These are phyloP conservation scores for Komagataea norvegica DNA, from an alignment of 1,139 yeast genomes.

Conservation along the genomic window DNA sequence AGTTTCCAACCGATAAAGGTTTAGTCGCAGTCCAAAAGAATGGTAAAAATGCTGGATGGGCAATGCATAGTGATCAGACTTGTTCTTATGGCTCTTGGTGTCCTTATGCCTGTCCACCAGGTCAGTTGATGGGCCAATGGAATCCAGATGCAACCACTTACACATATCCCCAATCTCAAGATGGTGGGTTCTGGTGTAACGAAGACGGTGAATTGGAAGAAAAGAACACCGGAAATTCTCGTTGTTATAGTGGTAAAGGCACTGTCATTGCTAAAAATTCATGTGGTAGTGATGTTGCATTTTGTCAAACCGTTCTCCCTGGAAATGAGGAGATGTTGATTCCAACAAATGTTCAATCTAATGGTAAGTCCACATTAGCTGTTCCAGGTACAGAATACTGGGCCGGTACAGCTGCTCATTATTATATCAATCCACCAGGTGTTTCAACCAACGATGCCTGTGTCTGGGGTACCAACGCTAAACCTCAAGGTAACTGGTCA, in stretches of 20 bases:
- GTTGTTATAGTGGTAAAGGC: constrained; percentile 75
- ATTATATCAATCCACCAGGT: constrained; percentile 84
- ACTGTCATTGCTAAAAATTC: constrained; percentile 62
- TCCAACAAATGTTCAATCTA: constrained; percentile 61
- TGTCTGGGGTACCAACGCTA: constrained; percentile 69
- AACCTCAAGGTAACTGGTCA: constrained; percentile 84
- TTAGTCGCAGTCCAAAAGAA: constrained; percentile 61
- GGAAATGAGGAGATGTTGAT: constrained; percentile 93
- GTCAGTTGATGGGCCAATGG: constrained; percentile 78
- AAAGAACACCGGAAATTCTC: constrained; percentile 53
- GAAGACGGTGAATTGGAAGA: constrained; percentile 61
- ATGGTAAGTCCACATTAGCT: constrained; percentile 51
- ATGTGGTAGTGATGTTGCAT: constrained; percentile 53
- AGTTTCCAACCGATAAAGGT: constrained; percentile 62
- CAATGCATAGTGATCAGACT: constrained; percentile 70
- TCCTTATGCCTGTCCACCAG: constrained; percentile 87
- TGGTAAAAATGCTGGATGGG: constrained; percentile 77
- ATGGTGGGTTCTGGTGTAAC: constrained; percentile 81
- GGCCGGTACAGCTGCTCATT: constrained; percentile 81
- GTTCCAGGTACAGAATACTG: constrained; percentile 78
- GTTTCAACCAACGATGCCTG: constrained; percentile 73
- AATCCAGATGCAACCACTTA: constrained; percentile 56
- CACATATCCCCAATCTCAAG: constrained; percentile 63
- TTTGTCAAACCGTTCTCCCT: constrained; percentile 90
- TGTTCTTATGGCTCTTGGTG: constrained; percentile 76